A percentile compares a stretch with the other conserved stretches of the same genome.
These are phyloP conservation scores for Chaetomiaceae sp. DNA, from an alignment of 2,329 filamentous ascomycete species.

Conservation along the genomic window DNA sequence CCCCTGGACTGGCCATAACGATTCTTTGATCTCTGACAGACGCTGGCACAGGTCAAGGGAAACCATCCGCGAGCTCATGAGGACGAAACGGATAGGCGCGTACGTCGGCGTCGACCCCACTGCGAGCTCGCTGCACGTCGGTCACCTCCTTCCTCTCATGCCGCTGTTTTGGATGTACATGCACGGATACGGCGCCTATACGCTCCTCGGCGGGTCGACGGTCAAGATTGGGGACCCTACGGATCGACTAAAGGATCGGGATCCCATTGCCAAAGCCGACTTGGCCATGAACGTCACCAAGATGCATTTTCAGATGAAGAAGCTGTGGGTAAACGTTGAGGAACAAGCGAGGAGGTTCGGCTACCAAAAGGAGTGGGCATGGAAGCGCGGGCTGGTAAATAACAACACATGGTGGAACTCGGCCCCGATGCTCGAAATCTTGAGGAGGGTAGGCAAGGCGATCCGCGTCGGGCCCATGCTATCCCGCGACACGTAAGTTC, in stretches of 20 bases:
- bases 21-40: slow-evolving; percentile 4
- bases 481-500: slow-evolving; percentile 74
- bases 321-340: slow-evolving; percentile 71
- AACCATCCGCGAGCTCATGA: slow-evolving; percentile 59
- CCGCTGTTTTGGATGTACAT: slow-evolving; percentile 80
- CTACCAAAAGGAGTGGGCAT: slow-evolving; percentile 58
- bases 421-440: slow-evolving; percentile 67
- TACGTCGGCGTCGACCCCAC: slow-evolving; percentile 84
- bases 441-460: slow-evolving; percentile 67
- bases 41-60: slow-evolving; percentile 37
- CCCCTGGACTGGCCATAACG: background rate
- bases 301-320: slow-evolving; percentile 66
- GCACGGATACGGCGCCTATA: slow-evolving; percentile 64
- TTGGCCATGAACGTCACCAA: slow-evolving; percentile 61
- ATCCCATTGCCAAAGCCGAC: slow-evolving; percentile 46
- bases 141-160: slow-evolving; percentile 78
- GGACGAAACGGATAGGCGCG: slow-evolving; percentile 60
- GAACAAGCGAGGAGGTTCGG: slow-evolving; percentile 60
- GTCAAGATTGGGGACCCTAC: slow-evolving; percentile 76
- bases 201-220: slow-evolving; percentile 69
- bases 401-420: slow-evolving; percentile 81
- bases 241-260: slow-evolving; percentile 59
- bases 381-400: slow-evolving; percentile 66
- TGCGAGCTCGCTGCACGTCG: slow-evolving; percentile 72
- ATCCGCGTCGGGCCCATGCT: slow-evolving; percentile 84